phyloP scores from a whole-genome alignment of 148 eudicot genomes.

The Vaccinium corymbosum region DNA sequence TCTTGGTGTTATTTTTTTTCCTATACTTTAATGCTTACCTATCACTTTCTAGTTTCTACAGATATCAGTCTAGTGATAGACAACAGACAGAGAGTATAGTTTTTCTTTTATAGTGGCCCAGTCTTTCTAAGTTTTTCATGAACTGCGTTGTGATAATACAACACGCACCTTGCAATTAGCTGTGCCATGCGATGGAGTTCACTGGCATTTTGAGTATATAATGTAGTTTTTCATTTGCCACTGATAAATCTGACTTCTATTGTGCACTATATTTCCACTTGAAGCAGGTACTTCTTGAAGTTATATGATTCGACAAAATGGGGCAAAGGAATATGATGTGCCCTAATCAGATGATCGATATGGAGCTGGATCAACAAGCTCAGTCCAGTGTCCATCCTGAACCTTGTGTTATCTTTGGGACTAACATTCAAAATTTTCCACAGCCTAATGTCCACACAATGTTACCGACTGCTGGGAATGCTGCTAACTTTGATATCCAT shows the following conservation, averaged over 20 bases:
- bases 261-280: not conserved
- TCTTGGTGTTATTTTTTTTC: not conserved
- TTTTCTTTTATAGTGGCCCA: not conserved
- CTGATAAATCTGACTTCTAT: not conserved
- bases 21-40: not conserved
- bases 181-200: not conserved
- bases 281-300: slow-evolving; percentile 18
- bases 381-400: slow-evolving; percentile 54
- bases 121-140: not conserved
- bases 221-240: not conserved
- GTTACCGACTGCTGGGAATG: slow-evolving; percentile 49
- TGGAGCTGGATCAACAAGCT: slow-evolving; percentile 53
- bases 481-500: slow-evolving; percentile 43
- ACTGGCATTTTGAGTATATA: not conserved
- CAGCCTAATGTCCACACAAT: slow-evolving; percentile 42
- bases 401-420: slow-evolving; percentile 49
- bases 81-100: not conserved
- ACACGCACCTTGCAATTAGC: not conserved
- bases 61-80: not conserved
- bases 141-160: not conserved
- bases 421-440: slow-evolving; percentile 36
- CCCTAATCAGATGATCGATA: slow-evolving; percentile 49
- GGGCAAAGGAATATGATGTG: slow-evolving; percentile 64
- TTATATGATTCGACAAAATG: slow-evolving; percentile 34
- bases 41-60: not conserved